Evolutionary conservation across 2,329 filamentous ascomycete species (phyloP).

Genomic region (Juglanconis oblonga): DNA sequence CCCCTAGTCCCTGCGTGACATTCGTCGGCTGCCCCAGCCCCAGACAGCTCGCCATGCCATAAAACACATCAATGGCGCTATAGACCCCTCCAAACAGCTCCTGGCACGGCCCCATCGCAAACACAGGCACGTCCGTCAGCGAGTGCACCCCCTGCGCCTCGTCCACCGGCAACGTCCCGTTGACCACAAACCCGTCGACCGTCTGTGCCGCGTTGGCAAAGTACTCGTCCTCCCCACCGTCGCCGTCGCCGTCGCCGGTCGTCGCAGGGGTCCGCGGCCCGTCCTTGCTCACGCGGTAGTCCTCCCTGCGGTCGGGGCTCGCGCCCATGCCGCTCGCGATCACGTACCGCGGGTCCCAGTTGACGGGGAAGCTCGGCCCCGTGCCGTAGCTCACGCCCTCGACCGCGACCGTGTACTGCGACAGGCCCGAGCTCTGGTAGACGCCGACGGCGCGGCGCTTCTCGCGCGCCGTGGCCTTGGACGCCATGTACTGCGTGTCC

Average conservation of each 20-base stretch:
- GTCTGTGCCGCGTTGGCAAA: constrained; percentile 49
- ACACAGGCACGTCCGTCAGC: constrained; percentile 75
- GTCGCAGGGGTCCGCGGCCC: constrained; percentile 60
- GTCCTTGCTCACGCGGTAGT: constrained; percentile 67
- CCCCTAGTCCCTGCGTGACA: not conserved
- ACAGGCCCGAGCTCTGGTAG: constrained; percentile 71
- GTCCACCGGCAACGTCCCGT: constrained; percentile 67
- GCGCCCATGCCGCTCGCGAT: constrained; percentile 71
- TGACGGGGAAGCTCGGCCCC: constrained; percentile 72
- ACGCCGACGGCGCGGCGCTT: constrained; percentile 74
- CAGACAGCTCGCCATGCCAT: constrained; percentile 67
- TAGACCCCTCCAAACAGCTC: constrained; percentile 71
- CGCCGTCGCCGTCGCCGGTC: constrained; percentile 33
- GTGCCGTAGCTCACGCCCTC: constrained; percentile 66
- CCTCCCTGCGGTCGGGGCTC: constrained; percentile 72
- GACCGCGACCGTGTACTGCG: constrained; percentile 65
- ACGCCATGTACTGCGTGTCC: constrained; percentile 73
- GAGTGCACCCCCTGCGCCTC: constrained; percentile 71
- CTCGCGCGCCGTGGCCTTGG: constrained; percentile 62
- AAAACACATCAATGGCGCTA: constrained; percentile 71
- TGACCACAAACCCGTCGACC: constrained; percentile 67
- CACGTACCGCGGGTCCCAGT: constrained; percentile 83
- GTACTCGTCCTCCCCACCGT: constrained; percentile 44
- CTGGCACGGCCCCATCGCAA: constrained; percentile 75
- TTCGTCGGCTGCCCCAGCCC: constrained; percentile 46